phyloP scores from a whole-genome alignment of 371 early-diverging fungal species.

The Mortierella sp. region DNA sequence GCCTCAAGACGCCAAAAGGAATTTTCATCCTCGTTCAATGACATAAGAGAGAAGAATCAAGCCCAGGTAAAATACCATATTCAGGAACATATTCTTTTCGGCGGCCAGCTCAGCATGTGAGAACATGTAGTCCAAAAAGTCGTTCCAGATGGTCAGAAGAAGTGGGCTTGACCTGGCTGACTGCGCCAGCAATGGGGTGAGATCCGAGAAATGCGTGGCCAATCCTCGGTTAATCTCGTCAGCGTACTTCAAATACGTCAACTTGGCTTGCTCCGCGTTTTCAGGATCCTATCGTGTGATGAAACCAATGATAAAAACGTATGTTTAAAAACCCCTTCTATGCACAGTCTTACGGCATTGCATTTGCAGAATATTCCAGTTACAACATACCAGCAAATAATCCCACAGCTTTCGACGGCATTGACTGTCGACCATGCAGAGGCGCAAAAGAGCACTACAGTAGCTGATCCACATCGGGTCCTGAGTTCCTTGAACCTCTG shows the following conservation, averaged over 20 bases:
- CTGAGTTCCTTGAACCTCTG: conserved; percentile 33
- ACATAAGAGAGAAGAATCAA: background rate
- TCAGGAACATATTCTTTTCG: conserved; percentile 32
- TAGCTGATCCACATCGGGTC: conserved; percentile 62
- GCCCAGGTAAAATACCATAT: conserved; percentile 21
- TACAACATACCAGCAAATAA: conserved; percentile 49
- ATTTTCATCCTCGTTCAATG: background rate
- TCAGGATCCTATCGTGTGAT: conserved; percentile 24
- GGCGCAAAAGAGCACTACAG: conserved; percentile 55
- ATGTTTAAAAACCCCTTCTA: background rate
- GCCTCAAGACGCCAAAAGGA: background rate
- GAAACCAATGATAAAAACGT: conserved; percentile 11
- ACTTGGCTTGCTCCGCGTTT: conserved; percentile 23
- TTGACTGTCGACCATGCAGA: conserved; percentile 57
- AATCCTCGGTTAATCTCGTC: conserved; percentile 46
- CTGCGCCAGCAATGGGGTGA: conserved; percentile 24
- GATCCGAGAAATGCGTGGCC: conserved; percentile 33
- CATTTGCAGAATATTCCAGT: background rate
- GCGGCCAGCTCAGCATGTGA: conserved; percentile 30
- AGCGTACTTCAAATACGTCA: conserved; percentile 45
- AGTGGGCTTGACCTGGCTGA: conserved; percentile 22
- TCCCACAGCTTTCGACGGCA: conserved; percentile 51
- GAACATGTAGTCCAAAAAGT: conserved; percentile 44
- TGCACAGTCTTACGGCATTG: background rate
- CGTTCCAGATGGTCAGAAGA: conserved; percentile 46